These are phyloP conservation scores for Triangularia setosa DNA, from an alignment of 2,329 filamentous ascomycete species.

Conservation along the genomic window DNA sequence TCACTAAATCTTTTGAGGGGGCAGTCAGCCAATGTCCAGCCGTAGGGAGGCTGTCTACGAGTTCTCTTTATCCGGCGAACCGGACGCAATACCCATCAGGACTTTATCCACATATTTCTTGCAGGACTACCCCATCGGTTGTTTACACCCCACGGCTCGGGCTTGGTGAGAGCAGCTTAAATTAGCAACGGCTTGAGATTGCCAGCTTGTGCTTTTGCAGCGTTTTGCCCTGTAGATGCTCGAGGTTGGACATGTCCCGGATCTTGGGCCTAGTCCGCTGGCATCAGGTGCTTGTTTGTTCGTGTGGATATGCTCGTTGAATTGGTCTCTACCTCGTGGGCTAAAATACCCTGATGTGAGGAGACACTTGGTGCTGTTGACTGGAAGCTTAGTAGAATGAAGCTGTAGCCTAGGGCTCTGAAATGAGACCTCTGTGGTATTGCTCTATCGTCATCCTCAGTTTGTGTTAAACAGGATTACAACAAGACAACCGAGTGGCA, in stretches of 20 bases:
- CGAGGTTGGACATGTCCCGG: background rate
- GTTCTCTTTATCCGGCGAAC: background rate
- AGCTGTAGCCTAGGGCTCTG: background rate
- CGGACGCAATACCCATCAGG: background rate
- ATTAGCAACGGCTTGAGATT: slow-evolving; percentile 3
- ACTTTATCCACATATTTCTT: background rate
- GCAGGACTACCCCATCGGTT: background rate
- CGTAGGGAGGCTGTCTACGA: background rate
- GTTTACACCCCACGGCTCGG: slow-evolving; percentile 1
- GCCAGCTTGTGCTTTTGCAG: background rate
- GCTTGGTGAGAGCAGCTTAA: background rate
- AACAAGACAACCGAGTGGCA: too few relatives aligned
- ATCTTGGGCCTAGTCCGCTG: background rate
- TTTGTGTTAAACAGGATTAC: too few relatives aligned
- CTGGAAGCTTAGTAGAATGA: too few relatives aligned
- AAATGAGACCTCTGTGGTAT: background rate
- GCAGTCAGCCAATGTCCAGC: background rate
- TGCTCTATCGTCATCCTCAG: too few relatives aligned
- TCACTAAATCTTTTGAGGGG: background rate
- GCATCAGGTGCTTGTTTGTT: background rate
- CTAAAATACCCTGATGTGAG: background rate
- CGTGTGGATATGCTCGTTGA: background rate
- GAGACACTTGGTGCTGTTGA: too few relatives aligned
- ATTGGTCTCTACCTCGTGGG: background rate
- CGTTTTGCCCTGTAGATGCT: background rate